These are phyloP conservation scores for Talaromyces sp. DNA, from an alignment of 2,329 filamentous ascomycete genomes.

Conservation along the genomic window DNA sequence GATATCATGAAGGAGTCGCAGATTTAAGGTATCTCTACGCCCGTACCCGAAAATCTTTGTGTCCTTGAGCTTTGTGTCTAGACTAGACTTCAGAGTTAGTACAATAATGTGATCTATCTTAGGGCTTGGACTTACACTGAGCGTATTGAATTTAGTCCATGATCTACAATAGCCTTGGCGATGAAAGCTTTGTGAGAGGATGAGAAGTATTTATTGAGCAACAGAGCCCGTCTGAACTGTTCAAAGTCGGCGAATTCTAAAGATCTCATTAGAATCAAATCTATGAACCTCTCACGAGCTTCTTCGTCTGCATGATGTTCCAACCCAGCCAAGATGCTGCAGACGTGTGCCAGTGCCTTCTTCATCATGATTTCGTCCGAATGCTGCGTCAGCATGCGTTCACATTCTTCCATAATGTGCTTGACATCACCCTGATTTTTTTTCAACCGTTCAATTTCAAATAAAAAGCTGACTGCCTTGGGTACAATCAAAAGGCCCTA, in stretches of 20 bases:
- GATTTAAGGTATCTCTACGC: not conserved
- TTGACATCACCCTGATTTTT: not conserved
- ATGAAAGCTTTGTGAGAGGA: not conserved
- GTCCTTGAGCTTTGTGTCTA: not conserved
- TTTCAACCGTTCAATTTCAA: conserved; percentile 8
- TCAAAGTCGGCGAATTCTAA: conserved; percentile 6
- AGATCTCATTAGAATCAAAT: not conserved
- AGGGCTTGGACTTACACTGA: not conserved
- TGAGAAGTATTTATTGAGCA: not conserved
- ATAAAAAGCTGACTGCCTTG: not conserved
- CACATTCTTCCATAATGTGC: not conserved
- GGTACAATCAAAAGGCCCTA: conserved; percentile 14
- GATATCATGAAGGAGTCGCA: not conserved
- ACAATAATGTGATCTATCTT: not conserved
- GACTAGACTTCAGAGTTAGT: not conserved
- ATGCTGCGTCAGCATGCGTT: not conserved
- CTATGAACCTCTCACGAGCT: not conserved
- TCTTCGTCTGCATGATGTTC: not conserved
- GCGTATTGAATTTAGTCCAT: not conserved
- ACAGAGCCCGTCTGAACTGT: not conserved
- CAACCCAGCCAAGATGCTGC: not conserved
- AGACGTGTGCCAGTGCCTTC: conserved; percentile 5
- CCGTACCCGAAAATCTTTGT: too few species aligned
- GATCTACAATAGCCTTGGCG: conserved; percentile 5
- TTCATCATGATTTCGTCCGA: not conserved